Conservation (phyloP, 345 rosid species). For the Salix suchowensis region DNA sequence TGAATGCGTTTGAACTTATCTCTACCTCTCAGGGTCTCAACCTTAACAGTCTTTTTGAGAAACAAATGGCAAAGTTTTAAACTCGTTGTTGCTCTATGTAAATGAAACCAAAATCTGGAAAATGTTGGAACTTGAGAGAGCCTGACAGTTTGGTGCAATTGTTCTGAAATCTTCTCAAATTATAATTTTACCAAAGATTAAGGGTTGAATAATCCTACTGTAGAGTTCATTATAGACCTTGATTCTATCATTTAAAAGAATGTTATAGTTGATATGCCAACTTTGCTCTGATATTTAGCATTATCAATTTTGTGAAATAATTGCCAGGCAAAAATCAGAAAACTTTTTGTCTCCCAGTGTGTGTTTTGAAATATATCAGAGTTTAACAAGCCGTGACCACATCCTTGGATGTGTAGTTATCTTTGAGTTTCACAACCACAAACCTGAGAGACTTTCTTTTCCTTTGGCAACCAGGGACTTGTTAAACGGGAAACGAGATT, state of each 20-base stretch:
- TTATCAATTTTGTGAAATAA: not conserved
- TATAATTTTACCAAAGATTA: not conserved
- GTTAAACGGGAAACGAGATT: conserved; percentile 90
- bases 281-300: not conserved
- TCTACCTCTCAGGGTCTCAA: conserved; percentile 96
- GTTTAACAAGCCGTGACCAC: not conserved
- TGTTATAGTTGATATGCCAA: not conserved
- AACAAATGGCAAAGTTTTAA: conserved; percentile 68
- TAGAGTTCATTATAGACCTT: not conserved
- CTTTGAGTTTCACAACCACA: conserved; percentile 1
- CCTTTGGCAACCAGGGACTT: conserved; percentile 56
- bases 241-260: not conserved
- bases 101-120: not conserved
- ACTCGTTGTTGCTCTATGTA: not conserved
- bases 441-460: conserved; percentile 12
- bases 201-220: not conserved
- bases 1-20: conserved; percentile 99
- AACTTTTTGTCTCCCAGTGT: not conserved
- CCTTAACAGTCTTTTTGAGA: conserved; percentile 86
- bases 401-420: not conserved
- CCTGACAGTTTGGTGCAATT: not conserved
- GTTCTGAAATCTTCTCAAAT: not conserved
- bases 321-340: not conserved
- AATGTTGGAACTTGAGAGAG: not conserved
- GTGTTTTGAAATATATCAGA: not conserved